A percentile compares a stretch with the other conserved stretches of the same genome.
These are phyloP conservation scores for Fusarium mangiferae DNA, from an alignment of 2,329 filamentous ascomycete species.

Conservation along the genomic window DNA sequence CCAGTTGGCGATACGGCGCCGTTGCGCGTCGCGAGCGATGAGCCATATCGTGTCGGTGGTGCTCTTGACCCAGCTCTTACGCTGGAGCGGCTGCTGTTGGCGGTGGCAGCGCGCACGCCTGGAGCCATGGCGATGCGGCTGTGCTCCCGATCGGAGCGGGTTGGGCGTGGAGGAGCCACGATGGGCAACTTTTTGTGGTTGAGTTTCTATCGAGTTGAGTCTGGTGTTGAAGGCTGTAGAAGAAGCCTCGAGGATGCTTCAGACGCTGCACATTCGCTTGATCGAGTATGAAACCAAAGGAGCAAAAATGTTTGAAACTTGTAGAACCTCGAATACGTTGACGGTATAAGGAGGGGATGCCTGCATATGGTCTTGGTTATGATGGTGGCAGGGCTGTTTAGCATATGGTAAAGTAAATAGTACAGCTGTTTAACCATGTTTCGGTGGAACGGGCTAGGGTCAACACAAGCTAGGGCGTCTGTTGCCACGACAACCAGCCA, in stretches of 20 bases:
- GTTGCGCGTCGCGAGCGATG: constrained; percentile 39
- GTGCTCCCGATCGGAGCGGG: constrained; percentile 52
- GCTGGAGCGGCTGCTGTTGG: constrained; percentile 38
- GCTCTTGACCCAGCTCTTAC: constrained; percentile 38
- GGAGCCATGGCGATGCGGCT: constrained; percentile 50
- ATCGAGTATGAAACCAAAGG: not conserved
- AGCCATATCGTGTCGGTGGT: constrained; percentile 42
- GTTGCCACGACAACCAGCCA: constrained; percentile 39
- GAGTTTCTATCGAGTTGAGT: constrained; percentile 6
- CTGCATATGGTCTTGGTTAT: constrained; percentile 21
- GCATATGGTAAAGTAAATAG: constrained; percentile 36
- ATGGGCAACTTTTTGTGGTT: constrained; percentile 36
- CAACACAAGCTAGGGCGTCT: constrained; percentile 31
- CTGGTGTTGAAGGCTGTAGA: constrained; percentile 4
- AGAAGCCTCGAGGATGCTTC: constrained; percentile 2
- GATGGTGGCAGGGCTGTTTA: constrained; percentile 33
- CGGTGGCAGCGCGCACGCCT: constrained; percentile 41
- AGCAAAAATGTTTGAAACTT: constrained; percentile 14
- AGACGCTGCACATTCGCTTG: constrained; percentile 4
- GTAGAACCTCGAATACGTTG: constrained; percentile 14
- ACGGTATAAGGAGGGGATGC: constrained; percentile 39
- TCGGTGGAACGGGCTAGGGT: constrained; percentile 12
- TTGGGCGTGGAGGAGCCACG: constrained; percentile 51
- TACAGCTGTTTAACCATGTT: constrained; percentile 32
- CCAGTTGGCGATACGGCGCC: constrained; percentile 75